Percentiles rank a stretch among this genome's conserved stretches.
phyloP scores from a whole-genome alignment of 2,329 filamentous ascomycete genomes.

The Leptographium procerum region DNA sequence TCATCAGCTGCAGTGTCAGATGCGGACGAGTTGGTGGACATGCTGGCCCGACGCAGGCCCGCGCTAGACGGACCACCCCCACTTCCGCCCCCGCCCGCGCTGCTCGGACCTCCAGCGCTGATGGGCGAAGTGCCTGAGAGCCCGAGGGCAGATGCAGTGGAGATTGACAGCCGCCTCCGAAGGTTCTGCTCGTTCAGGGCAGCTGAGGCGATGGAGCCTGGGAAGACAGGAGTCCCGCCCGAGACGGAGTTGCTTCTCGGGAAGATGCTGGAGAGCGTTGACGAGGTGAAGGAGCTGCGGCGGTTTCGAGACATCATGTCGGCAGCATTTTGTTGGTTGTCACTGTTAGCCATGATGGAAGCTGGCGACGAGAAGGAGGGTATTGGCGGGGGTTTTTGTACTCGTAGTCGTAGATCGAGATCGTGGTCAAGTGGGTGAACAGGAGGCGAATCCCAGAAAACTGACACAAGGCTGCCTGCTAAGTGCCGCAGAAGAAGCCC shows the following conservation, averaged over 20 bases:
- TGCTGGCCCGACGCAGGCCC: conserved; percentile 49
- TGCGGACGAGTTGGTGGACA: conserved; percentile 49
- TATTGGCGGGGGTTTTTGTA: background rate
- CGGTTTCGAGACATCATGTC: conserved; percentile 28
- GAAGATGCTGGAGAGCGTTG: conserved; percentile 48
- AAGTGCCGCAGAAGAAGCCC: background rate
- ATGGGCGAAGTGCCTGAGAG: conserved; percentile 61
- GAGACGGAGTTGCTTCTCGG: conserved; percentile 42
- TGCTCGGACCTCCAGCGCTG: conserved; percentile 18
- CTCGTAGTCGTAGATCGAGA: background rate
- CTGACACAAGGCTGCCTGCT: background rate
- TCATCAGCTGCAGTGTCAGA: conserved; percentile 51
- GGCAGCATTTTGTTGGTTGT: conserved; percentile 18
- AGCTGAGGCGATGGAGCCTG: conserved; percentile 29
- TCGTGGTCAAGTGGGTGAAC: background rate
- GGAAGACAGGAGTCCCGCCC: conserved; percentile 31
- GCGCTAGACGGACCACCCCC: conserved; percentile 24
- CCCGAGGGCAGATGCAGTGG: conserved; percentile 44
- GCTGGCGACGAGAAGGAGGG: background rate
- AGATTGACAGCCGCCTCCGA: conserved; percentile 58
- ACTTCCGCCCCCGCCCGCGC: background rate
- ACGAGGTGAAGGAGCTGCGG: conserved; percentile 45
- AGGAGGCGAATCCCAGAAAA: too few relatives aligned
- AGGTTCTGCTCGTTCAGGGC: conserved; percentile 45
- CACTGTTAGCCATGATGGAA: conserved; percentile 14